A percentile compares a stretch with the other conserved stretches of the same genome.
These are phyloP conservation scores for Candida dubliniensis DNA, from an alignment of 1,139 yeast genomes.

Conservation along the genomic window DNA sequence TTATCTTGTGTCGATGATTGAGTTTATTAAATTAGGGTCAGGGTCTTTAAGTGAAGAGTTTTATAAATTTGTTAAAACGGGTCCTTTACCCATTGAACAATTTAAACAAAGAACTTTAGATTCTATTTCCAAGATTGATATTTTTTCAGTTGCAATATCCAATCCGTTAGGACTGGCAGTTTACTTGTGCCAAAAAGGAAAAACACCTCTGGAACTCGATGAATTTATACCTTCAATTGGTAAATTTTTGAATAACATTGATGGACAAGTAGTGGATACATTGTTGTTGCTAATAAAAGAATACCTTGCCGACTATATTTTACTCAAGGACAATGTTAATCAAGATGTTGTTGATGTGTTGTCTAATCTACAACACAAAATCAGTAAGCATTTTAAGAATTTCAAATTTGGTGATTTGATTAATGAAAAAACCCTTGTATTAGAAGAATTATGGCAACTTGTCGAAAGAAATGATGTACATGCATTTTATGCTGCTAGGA, in stretches of 20 bases:
- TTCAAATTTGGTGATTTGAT: conserved; percentile 1
- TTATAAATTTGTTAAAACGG: conserved; percentile 17
- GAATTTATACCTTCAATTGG: conserved; percentile 14
- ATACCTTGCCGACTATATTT: conserved; percentile 29
- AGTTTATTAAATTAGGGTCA: conserved; percentile 15
- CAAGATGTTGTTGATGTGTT: conserved; percentile 7
- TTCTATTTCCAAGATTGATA: conserved; percentile 16
- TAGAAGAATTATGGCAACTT: not conserved
- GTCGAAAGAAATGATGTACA: conserved; percentile 7
- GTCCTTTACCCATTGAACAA: conserved; percentile 15
- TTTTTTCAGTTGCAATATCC: conserved; percentile 36
- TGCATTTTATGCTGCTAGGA: conserved; percentile 29
- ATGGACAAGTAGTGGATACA: conserved; percentile 8
- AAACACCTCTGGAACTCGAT: conserved; percentile 6
- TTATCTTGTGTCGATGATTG: conserved; percentile 18
- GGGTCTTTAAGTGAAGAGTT: conserved; percentile 15
- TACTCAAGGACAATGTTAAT: conserved; percentile 11
- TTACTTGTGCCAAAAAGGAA: conserved; percentile 26
- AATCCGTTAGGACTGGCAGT: conserved; percentile 46
- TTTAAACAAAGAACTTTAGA: conserved; percentile 13
- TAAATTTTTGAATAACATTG: conserved; percentile 13
- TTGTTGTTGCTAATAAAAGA: conserved; percentile 22
- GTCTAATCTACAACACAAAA: not conserved
- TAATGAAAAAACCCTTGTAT: not conserved
- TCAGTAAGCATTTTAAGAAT: not conserved